Percentiles rank a stretch among this genome's conserved stretches.
These are phyloP conservation scores for Malassezia caprae DNA, from an alignment of 1,284 basidiomycete species.

Conservation along the genomic window DNA sequence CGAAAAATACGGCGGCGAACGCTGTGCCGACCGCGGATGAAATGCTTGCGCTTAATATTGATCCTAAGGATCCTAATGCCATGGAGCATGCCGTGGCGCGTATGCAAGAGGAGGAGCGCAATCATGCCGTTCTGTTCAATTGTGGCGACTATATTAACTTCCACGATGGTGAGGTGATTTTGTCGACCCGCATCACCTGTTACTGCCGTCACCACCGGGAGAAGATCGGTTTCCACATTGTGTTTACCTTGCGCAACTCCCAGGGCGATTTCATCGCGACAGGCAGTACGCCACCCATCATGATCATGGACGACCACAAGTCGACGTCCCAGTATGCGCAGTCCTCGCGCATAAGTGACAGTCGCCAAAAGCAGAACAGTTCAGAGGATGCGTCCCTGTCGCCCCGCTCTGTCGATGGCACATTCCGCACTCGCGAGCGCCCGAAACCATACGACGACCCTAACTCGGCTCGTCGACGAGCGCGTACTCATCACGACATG, in stretches of 20 bases:
- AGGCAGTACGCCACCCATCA: slow-evolving; percentile 74
- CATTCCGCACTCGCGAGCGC: slow-evolving; percentile 18
- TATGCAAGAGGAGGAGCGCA: slow-evolving; percentile 43
- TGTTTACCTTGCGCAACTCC: slow-evolving; percentile 75
- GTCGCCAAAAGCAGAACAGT: not conserved
- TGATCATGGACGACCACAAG: slow-evolving; percentile 91
- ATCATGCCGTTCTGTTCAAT: slow-evolving; percentile 60
- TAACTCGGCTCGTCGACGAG: slow-evolving; percentile 21
- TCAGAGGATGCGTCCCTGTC: slow-evolving; percentile 13
- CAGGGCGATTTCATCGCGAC: slow-evolving; percentile 70
- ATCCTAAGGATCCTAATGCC: slow-evolving; percentile 32
- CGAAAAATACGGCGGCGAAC: slow-evolving; percentile 18
- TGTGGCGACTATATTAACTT: slow-evolving; percentile 85
- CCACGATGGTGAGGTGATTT: slow-evolving; percentile 69
- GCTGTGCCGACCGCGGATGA: slow-evolving; percentile 32
- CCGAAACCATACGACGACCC: slow-evolving; percentile 35
- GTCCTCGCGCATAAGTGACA: not conserved
- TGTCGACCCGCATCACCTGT: slow-evolving; percentile 92
- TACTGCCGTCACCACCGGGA: slow-evolving; percentile 98
- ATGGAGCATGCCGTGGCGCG: slow-evolving; percentile 24
- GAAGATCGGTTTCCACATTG: slow-evolving; percentile 85
- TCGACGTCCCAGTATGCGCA: slow-evolving; percentile 49
- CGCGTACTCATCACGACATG: not conserved
- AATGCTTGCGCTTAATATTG: slow-evolving; percentile 35
- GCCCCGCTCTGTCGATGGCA: slow-evolving; percentile 4